Percentiles rank a stretch among this genome's conserved stretches.
phyloP scores from a whole-genome alignment of 1,139 yeast genomes.

The Taphrina wiesneri region DNA sequence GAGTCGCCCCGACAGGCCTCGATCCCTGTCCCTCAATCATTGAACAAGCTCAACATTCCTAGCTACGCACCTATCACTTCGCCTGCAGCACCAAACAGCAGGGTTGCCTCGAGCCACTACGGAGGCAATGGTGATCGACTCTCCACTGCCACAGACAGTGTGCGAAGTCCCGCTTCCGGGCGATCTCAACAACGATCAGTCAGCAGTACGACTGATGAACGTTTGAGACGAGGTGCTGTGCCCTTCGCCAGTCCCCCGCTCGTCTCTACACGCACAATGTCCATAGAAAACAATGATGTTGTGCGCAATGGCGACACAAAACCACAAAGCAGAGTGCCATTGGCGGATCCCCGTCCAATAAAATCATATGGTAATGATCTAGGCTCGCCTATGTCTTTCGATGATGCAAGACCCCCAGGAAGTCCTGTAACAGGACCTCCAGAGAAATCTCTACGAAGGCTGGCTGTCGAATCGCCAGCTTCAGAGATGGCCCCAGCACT shows the following conservation, averaged over 20 bases:
- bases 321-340: background rate
- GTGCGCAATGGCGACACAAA: background rate
- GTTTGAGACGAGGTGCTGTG: constrained; percentile 4
- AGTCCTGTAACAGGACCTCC: constrained; percentile 13
- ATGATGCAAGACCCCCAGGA: background rate
- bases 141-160: background rate
- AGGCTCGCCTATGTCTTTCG: constrained; percentile 16
- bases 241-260: constrained; percentile 14
- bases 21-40: background rate
- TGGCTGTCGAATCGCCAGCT: background rate
- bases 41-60: background rate
- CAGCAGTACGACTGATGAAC: background rate
- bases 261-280: background rate
- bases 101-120: constrained; percentile 8
- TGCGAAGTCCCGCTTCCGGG: background rate
- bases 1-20: background rate
- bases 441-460: constrained; percentile 1
- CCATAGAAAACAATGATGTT: background rate
- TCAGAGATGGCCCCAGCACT: constrained; percentile 16
- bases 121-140: background rate
- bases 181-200: constrained; percentile 2
- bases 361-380: background rate
- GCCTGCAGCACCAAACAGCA: background rate
- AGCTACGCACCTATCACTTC: background rate
- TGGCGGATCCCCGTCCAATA: background rate